These are phyloP conservation scores for Paralagenidium karlingii DNA, from an alignment of 352 stramenopile species.

Conservation along the genomic window DNA sequence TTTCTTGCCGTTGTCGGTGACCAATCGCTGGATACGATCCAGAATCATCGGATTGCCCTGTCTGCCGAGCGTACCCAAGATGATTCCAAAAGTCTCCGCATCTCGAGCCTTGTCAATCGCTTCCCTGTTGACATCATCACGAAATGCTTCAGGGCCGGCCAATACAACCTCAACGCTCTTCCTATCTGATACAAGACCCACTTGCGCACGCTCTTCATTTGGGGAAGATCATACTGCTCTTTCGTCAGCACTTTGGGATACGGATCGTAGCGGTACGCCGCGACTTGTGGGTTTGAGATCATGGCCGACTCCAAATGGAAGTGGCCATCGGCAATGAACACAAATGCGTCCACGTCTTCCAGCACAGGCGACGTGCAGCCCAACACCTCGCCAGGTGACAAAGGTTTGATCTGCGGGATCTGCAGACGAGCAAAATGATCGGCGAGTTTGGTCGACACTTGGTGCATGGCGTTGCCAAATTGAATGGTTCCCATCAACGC, in stretches of 20 bases:
- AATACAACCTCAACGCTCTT: slow-evolving; percentile 2
- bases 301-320: slow-evolving; percentile 98
- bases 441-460: slow-evolving; percentile 56
- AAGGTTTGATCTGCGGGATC: slow-evolving; percentile 94
- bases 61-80: slow-evolving; percentile 96
- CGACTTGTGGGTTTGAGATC: slow-evolving; percentile 96
- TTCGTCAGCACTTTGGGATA: slow-evolving; percentile 96
- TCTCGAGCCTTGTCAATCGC: slow-evolving; percentile 60
- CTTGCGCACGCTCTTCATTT: slow-evolving; percentile 93
- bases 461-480: slow-evolving; percentile 87
- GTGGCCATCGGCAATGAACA: slow-evolving; percentile 98
- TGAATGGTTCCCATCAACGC: slow-evolving; percentile 94
- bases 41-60: slow-evolving; percentile 97
- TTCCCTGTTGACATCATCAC: too few relatives aligned
- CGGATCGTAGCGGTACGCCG: slow-evolving; percentile 97
- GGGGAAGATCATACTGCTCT: slow-evolving; percentile 93
- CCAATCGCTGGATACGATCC: slow-evolving; percentile 81
- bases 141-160: too few relatives aligned
- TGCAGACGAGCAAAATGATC: slow-evolving; percentile 71
- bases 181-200: slow-evolving; percentile 21
- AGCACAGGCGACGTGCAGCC: slow-evolving; percentile 96
- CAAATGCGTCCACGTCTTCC: slow-evolving; percentile 84
- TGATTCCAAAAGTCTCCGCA: slow-evolving; percentile 91
- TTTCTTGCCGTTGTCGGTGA: slow-evolving; percentile 81
- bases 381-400: slow-evolving; percentile 96